phyloP scores from a whole-genome alignment of 2,329 filamentous ascomycete species.

The Sporothrix humicola region DNA sequence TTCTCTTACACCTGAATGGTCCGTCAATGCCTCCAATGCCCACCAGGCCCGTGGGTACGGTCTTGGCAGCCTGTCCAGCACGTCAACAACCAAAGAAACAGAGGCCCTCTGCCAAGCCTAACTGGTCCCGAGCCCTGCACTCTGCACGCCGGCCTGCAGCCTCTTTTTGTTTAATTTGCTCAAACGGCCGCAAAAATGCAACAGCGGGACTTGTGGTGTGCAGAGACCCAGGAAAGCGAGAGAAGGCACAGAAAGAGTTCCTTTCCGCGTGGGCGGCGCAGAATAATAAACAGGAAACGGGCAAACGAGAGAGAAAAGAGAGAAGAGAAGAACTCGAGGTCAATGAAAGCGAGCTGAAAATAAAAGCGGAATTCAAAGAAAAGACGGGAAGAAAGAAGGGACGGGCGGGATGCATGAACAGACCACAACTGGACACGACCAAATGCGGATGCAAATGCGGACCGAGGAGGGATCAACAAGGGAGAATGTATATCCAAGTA shows the following conservation, averaged over 20 bases:
- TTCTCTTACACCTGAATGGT: slow-evolving; percentile 24
- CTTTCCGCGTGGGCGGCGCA: not conserved
- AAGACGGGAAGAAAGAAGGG: not conserved
- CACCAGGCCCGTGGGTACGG: not conserved
- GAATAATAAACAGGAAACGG: not conserved
- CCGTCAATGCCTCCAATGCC: not conserved
- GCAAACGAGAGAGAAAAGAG: not conserved
- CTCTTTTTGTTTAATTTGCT: slow-evolving; percentile 36
- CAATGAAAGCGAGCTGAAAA: slow-evolving; percentile 13
- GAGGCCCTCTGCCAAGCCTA: no score
- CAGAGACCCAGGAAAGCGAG: not conserved
- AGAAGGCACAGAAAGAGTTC: not conserved
- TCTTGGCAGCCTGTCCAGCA: not conserved
- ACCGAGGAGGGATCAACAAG: not conserved
- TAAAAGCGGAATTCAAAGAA: not conserved
- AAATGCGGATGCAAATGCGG: not conserved
- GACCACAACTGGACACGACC: no score
- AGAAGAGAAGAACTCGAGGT: not conserved
- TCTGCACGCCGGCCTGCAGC: no score
- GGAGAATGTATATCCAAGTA: no score
- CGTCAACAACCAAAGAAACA: no score
- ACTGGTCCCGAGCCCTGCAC: no score
- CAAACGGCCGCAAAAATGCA: slow-evolving; percentile 38
- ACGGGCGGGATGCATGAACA: not conserved
- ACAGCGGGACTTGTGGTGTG: slow-evolving; percentile 3